Percentiles rank a stretch among this genome's conserved stretches.
phyloP scores from a whole-genome alignment of 805 yeast species.

The Jamesozyma piceae region DNA sequence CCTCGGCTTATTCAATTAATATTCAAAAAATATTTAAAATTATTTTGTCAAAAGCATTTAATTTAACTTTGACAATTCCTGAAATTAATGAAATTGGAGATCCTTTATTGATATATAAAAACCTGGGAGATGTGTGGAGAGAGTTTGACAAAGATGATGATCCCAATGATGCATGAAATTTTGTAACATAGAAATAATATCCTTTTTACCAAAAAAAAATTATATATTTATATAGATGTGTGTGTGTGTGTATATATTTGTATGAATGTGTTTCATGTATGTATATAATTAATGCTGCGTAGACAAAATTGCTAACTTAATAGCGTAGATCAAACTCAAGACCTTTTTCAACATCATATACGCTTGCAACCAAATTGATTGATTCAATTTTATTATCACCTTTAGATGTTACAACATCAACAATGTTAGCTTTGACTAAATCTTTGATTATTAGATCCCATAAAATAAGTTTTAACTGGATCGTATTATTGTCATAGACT shows the following conservation, averaged over 20 bases:
- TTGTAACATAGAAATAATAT: neutral
- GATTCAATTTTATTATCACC: neutral
- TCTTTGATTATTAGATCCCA: neutral
- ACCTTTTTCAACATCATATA: neutral
- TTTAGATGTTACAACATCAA: neutral
- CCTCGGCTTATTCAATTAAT: constrained; percentile 84
- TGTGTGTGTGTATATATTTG: too few relatives aligned
- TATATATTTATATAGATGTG: too few relatives aligned
- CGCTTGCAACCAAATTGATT: neutral
- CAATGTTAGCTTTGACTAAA: neutral
- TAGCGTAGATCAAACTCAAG: neutral
- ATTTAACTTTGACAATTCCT: constrained; percentile 67
- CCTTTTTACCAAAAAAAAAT: neutral
- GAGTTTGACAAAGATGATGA: neutral
- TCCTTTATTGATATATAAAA: constrained; percentile 65
- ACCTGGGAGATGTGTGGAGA: constrained; percentile 1
- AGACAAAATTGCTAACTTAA: too few relatives aligned
- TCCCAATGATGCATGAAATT: too few relatives aligned
- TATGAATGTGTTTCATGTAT: too few relatives aligned
- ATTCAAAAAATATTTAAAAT: constrained; percentile 89
- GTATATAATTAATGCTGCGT: too few relatives aligned
- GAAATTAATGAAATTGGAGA: constrained; percentile 82
- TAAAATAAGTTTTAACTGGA: neutral
- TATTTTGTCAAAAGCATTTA: constrained; percentile 82
- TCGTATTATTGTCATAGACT: neutral